Evolutionary conservation across 2,329 filamentous ascomycete genomes (phyloP), one percentile per base, ranked within the genome.

Genomic region (Colletotrichum sp.): DNA sequence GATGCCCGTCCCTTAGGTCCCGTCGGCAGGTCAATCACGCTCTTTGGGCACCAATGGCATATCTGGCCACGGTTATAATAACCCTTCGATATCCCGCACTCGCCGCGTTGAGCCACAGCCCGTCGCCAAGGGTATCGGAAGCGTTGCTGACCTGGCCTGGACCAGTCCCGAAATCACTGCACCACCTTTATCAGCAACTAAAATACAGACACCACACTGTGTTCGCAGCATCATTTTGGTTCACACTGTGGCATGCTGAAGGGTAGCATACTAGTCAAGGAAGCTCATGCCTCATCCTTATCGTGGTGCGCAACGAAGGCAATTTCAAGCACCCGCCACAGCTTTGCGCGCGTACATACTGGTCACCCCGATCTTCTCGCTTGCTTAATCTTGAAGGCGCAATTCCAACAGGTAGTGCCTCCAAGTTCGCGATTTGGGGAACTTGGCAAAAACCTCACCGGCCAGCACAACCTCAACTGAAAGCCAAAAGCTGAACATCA

Each of bases 31-130:
- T 39, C 7, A 39, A 18, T 8, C 6, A 34, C 36, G 16, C 36
- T 7, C 4, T 7, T 18, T 9, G 8, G 4, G 1, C 36, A 18
- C 16, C 16, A 18, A 8, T 1, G 18, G 15, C 1, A 9, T 8
- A 18, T 39, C 3, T 39, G 36, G 8, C 8, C 16, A 39, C 16
- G 8, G 15, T 9, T 39, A 0, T 39, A 39, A 8, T 36, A 15
- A 36, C 36, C 36, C 16, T 18, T 2, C 36, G 36, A 43, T 43
- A 16, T 43, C 36, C 8, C 16, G 36, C 8, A 10, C 16, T 43
- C 2, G 4, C 36, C 16, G 36, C 16, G 36, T 43, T 43, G 36
- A 43, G 16, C 16, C 36, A 16, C 2, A 18, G 36, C 5, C 16
- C 16, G 16, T 18, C 1, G 36, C 16, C 2, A 4, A 18, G 16